These are phyloP conservation scores for Phytophthora idaei DNA, from an alignment of 352 stramenopile genomes.

Conservation along the genomic window DNA sequence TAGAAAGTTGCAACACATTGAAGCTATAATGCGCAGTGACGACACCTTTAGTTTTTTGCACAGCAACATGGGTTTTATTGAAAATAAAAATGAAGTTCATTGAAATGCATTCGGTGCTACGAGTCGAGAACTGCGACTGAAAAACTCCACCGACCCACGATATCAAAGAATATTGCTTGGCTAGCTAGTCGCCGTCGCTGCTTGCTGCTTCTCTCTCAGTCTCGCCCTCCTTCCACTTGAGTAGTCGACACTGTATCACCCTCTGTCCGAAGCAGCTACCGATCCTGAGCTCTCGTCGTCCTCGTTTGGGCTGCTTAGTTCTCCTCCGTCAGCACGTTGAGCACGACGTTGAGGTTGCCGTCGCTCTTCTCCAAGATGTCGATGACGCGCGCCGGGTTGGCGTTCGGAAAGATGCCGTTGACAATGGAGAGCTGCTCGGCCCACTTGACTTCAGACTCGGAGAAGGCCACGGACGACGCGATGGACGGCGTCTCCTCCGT, in stretches of 20 bases:
- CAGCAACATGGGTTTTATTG: background rate
- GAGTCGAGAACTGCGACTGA: background rate
- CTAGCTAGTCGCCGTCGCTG: background rate
- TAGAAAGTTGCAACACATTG: slow-evolving; percentile 9
- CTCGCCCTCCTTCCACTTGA: slow-evolving; percentile 9
- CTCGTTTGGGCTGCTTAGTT: slow-evolving; percentile 22
- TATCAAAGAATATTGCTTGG: background rate
- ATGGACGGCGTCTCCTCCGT: slow-evolving; percentile 28
- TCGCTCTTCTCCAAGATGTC: slow-evolving; percentile 65
- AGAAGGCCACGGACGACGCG: slow-evolving; percentile 48
- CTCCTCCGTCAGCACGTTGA: slow-evolving; percentile 79
- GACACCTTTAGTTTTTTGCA: background rate
- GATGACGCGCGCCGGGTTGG: slow-evolving; percentile 48
- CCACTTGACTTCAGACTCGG: slow-evolving; percentile 75
- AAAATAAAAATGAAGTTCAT: slow-evolving; percentile 25
- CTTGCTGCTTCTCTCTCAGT: background rate
- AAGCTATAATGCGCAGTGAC: background rate
- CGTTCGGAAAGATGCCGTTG: slow-evolving; percentile 70
- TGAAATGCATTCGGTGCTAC: slow-evolving; percentile 10
- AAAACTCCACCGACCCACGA: background rate
- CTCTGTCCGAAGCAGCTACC: background rate
- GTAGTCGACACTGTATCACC: background rate
- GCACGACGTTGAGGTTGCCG: slow-evolving; percentile 74
- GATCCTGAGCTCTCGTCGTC: slow-evolving; percentile 4
- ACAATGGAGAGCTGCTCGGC: slow-evolving; percentile 68